Conservation (phyloP, 140 eudicot species). For the Eryngium alpinum region DNA sequence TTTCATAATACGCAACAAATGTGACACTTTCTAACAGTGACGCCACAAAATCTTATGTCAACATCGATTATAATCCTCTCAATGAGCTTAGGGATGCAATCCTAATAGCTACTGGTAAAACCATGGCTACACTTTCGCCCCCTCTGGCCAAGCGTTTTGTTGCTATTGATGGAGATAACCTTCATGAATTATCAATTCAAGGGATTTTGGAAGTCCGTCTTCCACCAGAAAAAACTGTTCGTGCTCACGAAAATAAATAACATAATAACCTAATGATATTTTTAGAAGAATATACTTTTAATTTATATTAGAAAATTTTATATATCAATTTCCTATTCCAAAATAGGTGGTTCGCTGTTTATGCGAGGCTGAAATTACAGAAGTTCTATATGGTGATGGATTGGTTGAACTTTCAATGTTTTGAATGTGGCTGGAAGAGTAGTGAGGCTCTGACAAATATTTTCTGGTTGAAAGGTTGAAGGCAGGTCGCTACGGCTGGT, state of each 20-base stretch:
- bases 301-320: too few relatives aligned
- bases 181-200: too few relatives aligned
- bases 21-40: not conserved
- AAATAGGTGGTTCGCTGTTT: too few relatives aligned
- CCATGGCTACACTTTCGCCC: not conserved
- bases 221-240: too few relatives aligned
- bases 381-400: too few relatives aligned
- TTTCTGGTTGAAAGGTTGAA: conserved; percentile 46
- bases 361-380: too few relatives aligned
- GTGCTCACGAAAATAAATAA: too few relatives aligned
- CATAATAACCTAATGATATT: too few relatives aligned
- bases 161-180: not conserved
- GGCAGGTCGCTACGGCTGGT: conserved; percentile 52
- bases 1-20: not conserved
- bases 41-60: not conserved
- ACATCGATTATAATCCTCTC: not conserved
- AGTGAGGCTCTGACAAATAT: conserved; percentile 33
- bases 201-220: not conserved
- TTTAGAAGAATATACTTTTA: too few relatives aligned
- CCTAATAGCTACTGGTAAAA: not conserved
- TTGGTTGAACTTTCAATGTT: conserved; percentile 36
- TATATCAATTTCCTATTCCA: too few relatives aligned
- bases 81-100: not conserved
- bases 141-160: not conserved
- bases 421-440: conserved; percentile 57